Base-by-base conservation (phyloP, 2,329 filamentous ascomycete genomes). In the Pezicula rhizophila region DNA sequence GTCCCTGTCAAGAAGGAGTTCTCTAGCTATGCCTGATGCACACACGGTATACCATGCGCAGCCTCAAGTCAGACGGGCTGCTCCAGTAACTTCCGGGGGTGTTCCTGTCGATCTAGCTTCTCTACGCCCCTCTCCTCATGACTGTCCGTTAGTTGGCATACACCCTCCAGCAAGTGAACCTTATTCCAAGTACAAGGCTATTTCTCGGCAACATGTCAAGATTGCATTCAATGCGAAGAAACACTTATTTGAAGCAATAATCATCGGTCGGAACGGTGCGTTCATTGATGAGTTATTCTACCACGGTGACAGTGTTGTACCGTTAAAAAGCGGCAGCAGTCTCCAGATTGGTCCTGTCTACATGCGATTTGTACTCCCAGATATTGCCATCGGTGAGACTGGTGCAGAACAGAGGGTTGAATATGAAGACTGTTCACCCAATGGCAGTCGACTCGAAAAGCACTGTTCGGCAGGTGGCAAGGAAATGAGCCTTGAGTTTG, bases 401-500 rank as follows among this genome's bases (percentile, higher is more conserved):
- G 80, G 79, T 31, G 79, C 77, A 5, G 79, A 84, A 54, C 73
- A 78, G 43, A 60, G 64, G 39, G 56, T 59, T 2, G 69, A 71
- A 25, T 64, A 73, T 15, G 75, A 79, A 47, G 76, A 80, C 40
- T 66, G 67, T 4, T 68, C 70, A 26, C 11, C 5, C 2, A 10
- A 12, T 12, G 8, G 8, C 11, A 10, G 28, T 4, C 28, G 28
- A 31, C 70, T 68, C 42, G 76, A 74, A 52, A 72, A 69, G 56
- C 68, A 71, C 28, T 74, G 76, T 57, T 75, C 74, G 8, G 73
- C 78, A 46, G 78, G 78, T 31, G 79, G 79, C 48, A 84, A 84
- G 61, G 77, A 83, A 55, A 88, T 88, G 82, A 87, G 83, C 63
- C 84, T 87, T 53, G 82, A 84, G 48, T 88, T 88, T 58, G 82